Evolutionary conservation across 805 yeast species (phyloP).

Genomic region (Lipomyces orientalis): DNA sequence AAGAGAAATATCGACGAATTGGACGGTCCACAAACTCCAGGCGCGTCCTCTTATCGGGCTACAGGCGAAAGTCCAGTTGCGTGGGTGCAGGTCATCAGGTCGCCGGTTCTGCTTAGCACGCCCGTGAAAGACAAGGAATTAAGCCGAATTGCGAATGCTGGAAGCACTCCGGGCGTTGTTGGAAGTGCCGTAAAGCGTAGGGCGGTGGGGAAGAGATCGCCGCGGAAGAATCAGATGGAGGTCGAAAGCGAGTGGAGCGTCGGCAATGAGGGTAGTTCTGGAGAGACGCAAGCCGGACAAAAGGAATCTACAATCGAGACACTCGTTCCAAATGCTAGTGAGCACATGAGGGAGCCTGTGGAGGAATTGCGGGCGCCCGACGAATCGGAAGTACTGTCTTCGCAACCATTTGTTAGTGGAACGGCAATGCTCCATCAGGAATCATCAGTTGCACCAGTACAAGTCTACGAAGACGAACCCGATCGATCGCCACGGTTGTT

Average conservation of each 20-base stretch:
- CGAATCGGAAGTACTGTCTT: background rate
- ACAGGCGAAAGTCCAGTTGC: background rate
- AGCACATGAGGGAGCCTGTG: background rate
- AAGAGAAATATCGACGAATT: background rate
- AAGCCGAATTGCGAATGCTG: background rate
- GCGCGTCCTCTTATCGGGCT: background rate
- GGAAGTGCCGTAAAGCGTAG: background rate
- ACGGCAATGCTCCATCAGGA: background rate
- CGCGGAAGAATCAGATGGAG: background rate
- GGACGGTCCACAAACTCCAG: background rate
- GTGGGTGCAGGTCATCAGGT: constrained; percentile 1
- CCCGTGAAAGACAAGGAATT: background rate
- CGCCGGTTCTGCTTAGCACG: background rate
- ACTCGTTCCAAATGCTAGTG: background rate
- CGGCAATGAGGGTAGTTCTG: background rate
- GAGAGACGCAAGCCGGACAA: background rate
- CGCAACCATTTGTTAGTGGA: background rate
- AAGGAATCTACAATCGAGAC: background rate
- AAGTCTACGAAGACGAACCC: background rate
- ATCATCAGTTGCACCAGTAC: background rate
- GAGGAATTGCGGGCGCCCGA: too few species aligned
- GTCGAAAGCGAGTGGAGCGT: background rate
- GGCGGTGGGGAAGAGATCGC: constrained; percentile 1
- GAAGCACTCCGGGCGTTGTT: background rate
- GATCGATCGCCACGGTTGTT: background rate